phyloP scores from a whole-genome alignment of 768 basidiomycete species.

The Roridomyces roridus region DNA sequence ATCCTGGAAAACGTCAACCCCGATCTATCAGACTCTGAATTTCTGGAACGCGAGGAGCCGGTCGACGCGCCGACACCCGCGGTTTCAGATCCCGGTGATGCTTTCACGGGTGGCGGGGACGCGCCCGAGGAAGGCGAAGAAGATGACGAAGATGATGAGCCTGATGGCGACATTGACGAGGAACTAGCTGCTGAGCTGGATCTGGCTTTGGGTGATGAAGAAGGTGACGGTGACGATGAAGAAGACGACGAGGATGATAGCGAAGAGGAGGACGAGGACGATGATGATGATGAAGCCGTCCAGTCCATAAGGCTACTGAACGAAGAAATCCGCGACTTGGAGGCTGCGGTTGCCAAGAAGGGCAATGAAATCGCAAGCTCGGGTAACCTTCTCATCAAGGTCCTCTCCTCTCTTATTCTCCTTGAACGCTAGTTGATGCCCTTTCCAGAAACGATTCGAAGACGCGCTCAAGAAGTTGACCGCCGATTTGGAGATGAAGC shows the following conservation, averaged over 20 bases:
- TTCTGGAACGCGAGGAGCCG: slow-evolving; percentile 70
- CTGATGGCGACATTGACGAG: slow-evolving; percentile 84
- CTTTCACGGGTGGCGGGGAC: slow-evolving; percentile 50
- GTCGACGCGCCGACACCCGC: slow-evolving; percentile 78
- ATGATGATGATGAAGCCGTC: slow-evolving; percentile 81
- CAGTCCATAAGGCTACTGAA: slow-evolving; percentile 82
- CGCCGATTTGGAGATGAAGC: slow-evolving; percentile 86
- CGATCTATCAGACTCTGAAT: slow-evolving; percentile 89
- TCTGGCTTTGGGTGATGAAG: slow-evolving; percentile 77
- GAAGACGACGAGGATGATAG: slow-evolving; percentile 76
- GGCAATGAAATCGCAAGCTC: slow-evolving; percentile 81
- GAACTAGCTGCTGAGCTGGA: slow-evolving; percentile 90
- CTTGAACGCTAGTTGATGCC: background rate
- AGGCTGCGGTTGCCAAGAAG: slow-evolving; percentile 89
- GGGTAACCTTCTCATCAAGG: slow-evolving; percentile 87
- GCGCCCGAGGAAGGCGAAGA: slow-evolving; percentile 65
- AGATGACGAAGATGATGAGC: slow-evolving; percentile 66
- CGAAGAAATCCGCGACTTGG: slow-evolving; percentile 89
- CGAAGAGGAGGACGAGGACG: slow-evolving; percentile 64
- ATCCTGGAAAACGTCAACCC: slow-evolving; percentile 91
- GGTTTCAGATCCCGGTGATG: slow-evolving; percentile 66
- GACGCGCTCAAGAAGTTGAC: slow-evolving; percentile 89
- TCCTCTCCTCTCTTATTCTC: slow-evolving; percentile 29
- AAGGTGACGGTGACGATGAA: slow-evolving; percentile 67
- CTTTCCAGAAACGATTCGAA: slow-evolving; percentile 84